Evolutionary conservation across 164 flowering plant species (phyloP).

Genomic region (Chloranthus sessilifolius): DNA sequence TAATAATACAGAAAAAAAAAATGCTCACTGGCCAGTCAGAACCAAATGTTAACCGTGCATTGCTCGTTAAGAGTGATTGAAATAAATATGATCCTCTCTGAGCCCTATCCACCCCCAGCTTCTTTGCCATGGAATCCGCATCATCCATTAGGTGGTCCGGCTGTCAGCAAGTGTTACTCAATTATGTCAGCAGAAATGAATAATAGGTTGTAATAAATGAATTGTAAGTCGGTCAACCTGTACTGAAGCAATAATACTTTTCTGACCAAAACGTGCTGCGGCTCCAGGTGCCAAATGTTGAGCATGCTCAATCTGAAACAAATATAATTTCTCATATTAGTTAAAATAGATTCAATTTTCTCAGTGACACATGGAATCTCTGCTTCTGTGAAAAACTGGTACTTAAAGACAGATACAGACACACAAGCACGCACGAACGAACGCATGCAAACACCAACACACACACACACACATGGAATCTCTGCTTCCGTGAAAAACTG

Average conservation of each 20-base stretch:
- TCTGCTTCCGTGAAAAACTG: too few relatives aligned
- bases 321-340: too few relatives aligned
- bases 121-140: conserved; percentile 63
- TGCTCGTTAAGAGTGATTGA: conserved; percentile 52
- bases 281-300: conserved; percentile 82
- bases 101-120: conserved; percentile 77
- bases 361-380: too few relatives aligned
- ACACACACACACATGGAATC: too few relatives aligned
- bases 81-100: conserved; percentile 64
- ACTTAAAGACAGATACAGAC: too few relatives aligned
- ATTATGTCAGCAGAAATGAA: conserved; percentile 2
- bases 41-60: conserved; percentile 74
- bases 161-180: conserved; percentile 34
- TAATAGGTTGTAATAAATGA: neutral
- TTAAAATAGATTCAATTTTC: conserved; percentile 4
- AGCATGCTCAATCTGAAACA: conserved; percentile 87
- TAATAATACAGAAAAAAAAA: neutral
- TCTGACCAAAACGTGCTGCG: conserved; percentile 63
- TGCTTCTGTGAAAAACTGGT: too few relatives aligned
- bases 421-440: too few relatives aligned
- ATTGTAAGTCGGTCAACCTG: conserved; percentile 46
- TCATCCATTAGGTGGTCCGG: conserved; percentile 90
- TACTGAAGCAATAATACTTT: conserved; percentile 73
- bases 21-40: conserved; percentile 96
- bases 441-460: too few relatives aligned